A percentile compares a stretch with the other conserved stretches of the same genome.
Conservation (phyloP, 2,329 filamentous ascomycete genomes). For the Bipolaris gigantea region DNA sequence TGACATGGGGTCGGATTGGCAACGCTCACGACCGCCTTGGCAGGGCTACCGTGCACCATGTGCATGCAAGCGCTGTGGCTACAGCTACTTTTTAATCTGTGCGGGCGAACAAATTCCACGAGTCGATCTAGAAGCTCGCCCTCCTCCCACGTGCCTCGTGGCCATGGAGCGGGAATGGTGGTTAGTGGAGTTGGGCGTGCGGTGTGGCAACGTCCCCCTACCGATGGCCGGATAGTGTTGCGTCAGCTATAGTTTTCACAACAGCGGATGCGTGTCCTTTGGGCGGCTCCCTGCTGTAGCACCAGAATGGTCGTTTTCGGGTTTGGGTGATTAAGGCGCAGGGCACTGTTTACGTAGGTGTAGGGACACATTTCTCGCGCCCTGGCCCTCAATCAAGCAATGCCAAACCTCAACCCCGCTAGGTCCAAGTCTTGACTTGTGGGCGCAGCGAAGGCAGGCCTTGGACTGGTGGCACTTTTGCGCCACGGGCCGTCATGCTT, state of each 20-base stretch:
- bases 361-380: not conserved
- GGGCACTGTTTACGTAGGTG: not conserved
- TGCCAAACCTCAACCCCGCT: conserved; percentile 4
- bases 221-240: not conserved
- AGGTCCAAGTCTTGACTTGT: not conserved
- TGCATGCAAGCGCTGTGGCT: not conserved
- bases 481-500: conserved; percentile 4
- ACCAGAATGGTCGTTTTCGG: too few relatives aligned
- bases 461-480: conserved; percentile 1
- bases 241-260: not conserved
- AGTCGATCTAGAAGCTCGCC: not conserved
- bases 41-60: not conserved
- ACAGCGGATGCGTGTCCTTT: not conserved
- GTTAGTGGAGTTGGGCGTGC: not conserved
- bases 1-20: not conserved
- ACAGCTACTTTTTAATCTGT: conserved; percentile 1
- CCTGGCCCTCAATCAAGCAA: conserved; percentile 5
- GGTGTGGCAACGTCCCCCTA: not conserved
- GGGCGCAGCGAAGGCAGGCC: not conserved
- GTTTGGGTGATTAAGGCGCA: not conserved
- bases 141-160: not conserved
- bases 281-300: not conserved
- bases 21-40: conserved; percentile 1
- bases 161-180: not conserved
- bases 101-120: conserved; percentile 8